Evolutionary conservation across 805 yeast species (phyloP).

Genomic region (Candida parachauliodes): DNA sequence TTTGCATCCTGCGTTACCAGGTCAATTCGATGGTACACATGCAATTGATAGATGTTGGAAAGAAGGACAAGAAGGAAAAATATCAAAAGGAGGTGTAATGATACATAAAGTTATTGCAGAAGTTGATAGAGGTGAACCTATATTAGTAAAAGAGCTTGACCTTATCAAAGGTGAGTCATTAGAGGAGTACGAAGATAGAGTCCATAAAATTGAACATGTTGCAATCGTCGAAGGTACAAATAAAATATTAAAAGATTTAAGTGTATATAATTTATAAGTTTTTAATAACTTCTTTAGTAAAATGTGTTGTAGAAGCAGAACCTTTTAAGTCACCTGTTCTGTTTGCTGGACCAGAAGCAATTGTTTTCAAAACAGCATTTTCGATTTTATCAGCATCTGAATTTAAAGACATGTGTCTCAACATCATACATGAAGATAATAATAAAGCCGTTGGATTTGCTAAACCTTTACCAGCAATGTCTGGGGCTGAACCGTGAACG

Average conservation of each 20-base stretch:
- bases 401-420: slow-evolving; percentile 94
- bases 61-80: slow-evolving; percentile 84
- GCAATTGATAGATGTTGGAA: slow-evolving; percentile 97
- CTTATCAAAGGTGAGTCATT: slow-evolving; percentile 69
- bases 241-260: slow-evolving; percentile 46
- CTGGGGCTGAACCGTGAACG: slow-evolving; percentile 99
- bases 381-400: slow-evolving; percentile 81
- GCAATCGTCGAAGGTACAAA: slow-evolving; percentile 93
- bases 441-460: slow-evolving; percentile 98
- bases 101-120: slow-evolving; percentile 94
- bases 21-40: slow-evolving; percentile 94
- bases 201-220: slow-evolving; percentile 78
- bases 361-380: slow-evolving; percentile 79
- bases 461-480: slow-evolving; percentile 97
- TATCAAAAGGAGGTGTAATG: slow-evolving; percentile 86
- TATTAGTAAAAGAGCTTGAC: slow-evolving; percentile 75
- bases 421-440: slow-evolving; percentile 97
- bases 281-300: slow-evolving; percentile 86
- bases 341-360: slow-evolving; percentile 93
- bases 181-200: slow-evolving; percentile 76
- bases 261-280: slow-evolving; percentile 42
- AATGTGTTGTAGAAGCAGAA: slow-evolving; percentile 79
- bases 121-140: slow-evolving; percentile 91
- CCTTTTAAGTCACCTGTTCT: slow-evolving; percentile 98
- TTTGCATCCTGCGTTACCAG: slow-evolving; percentile 95